These are phyloP conservation scores for Trichophyton simii DNA, from an alignment of 2,329 filamentous ascomycete species.

Conservation along the genomic window DNA sequence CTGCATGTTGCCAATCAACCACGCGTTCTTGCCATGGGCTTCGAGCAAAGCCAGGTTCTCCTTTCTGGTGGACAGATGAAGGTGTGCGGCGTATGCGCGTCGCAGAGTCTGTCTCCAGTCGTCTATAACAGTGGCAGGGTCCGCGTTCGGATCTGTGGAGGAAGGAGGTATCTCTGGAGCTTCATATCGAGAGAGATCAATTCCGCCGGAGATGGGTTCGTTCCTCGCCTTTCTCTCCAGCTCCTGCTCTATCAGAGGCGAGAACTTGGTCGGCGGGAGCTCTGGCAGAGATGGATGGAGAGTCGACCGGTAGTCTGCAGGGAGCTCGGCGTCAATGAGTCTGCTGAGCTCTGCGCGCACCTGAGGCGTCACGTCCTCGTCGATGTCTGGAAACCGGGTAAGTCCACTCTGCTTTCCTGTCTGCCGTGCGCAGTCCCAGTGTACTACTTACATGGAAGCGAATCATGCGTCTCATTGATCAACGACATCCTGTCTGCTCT, in stretches of 20 bases:
- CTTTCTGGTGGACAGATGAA: slow-evolving; percentile 45
- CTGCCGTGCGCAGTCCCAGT: background rate
- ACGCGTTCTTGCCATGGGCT: slow-evolving; percentile 73
- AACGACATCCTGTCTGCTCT: slow-evolving; percentile 45
- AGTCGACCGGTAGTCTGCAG: slow-evolving; percentile 35
- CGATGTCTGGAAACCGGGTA: slow-evolving; percentile 53
- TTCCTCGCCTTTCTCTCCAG: slow-evolving; percentile 53
- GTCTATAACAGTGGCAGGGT: slow-evolving; percentile 23
- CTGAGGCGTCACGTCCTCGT: slow-evolving; percentile 50
- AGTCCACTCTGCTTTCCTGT: slow-evolving; percentile 1
- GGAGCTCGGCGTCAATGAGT: slow-evolving; percentile 57
- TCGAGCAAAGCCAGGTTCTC: slow-evolving; percentile 63
- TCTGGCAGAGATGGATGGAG: slow-evolving; percentile 49
- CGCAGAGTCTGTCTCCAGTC: slow-evolving; percentile 42
- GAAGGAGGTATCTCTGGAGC: slow-evolving; percentile 48
- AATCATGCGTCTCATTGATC: slow-evolving; percentile 60
- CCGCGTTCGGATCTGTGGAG: slow-evolving; percentile 23
- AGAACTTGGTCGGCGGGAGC: slow-evolving; percentile 44
- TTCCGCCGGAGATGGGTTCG: slow-evolving; percentile 46
- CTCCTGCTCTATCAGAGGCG: slow-evolving; percentile 54
- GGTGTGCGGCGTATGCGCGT: slow-evolving; percentile 45
- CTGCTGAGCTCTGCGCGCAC: slow-evolving; percentile 55
- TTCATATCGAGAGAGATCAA: slow-evolving; percentile 77
- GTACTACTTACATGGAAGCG: slow-evolving; percentile 58
- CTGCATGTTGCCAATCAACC: slow-evolving; percentile 74